Percentiles rank a stretch among this genome's conserved stretches.
phyloP scores from a whole-genome alignment of 257 asterid species.

The Forsythia suspensa region DNA sequence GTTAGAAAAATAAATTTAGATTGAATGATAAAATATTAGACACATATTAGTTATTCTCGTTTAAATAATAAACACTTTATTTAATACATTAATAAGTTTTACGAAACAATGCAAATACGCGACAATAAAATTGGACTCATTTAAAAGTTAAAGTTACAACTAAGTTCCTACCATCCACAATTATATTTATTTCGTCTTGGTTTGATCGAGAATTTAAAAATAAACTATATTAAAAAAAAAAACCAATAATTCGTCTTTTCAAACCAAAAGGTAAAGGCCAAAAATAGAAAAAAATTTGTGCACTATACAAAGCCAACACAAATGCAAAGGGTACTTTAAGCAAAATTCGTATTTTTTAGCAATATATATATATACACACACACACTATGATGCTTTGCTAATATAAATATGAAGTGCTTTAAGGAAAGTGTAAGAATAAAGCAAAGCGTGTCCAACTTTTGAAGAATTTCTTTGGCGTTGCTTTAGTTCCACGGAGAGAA shows the following conservation, averaged over 20 bases:
- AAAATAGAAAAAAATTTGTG: neutral
- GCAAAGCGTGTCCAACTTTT: slow-evolving; percentile 1
- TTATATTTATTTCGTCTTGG: neutral
- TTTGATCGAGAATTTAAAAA: neutral
- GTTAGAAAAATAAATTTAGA: too few species aligned
- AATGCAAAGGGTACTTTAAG: neutral
- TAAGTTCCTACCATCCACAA: neutral
- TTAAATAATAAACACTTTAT: neutral
- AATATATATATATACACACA: too few species aligned
- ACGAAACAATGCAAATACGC: neutral
- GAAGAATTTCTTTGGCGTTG: slow-evolving; percentile 13
- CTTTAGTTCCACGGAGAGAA: slow-evolving; percentile 38
- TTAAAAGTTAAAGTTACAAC: neutral
- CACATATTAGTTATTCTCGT: too few species aligned
- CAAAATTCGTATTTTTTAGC: neutral
- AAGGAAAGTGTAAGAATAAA: neutral
- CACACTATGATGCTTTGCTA: neutral
- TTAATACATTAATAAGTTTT: too few species aligned
- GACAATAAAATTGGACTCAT: neutral
- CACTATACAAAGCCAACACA: neutral
- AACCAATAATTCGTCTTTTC: neutral
- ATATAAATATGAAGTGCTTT: neutral
- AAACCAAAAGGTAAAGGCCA: neutral
- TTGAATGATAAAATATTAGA: neutral
- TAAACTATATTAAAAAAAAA: too few species aligned